A percentile compares a stretch with the other conserved stretches of the same genome.
phyloP scores from a whole-genome alignment of 495 filamentous ascomycete genomes.

The Lasiosphaeria hispida region DNA sequence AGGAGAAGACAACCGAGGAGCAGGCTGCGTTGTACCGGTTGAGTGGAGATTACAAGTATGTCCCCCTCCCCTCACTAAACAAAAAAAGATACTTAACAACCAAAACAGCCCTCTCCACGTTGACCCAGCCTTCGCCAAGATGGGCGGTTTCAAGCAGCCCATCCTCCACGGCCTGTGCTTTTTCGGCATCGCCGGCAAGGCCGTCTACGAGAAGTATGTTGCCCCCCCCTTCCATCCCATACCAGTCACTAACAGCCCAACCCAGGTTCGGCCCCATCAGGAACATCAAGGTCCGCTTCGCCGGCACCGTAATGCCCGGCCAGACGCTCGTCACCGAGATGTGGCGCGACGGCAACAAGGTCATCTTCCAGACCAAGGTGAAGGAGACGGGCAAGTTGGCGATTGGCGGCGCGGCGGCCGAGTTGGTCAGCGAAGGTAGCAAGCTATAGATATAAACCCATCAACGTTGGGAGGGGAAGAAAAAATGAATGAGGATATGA shows the following conservation, averaged over 20 bases:
- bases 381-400: constrained; percentile 95
- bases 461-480: no score
- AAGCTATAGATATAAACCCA: no score
- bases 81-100: not conserved
- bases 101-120: constrained; percentile 80
- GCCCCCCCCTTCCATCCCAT: no score
- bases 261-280: constrained; percentile 71
- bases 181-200: constrained; percentile 88
- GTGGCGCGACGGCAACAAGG: constrained; percentile 91
- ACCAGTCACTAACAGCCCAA: not conserved
- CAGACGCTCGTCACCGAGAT: constrained; percentile 96
- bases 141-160: constrained; percentile 92
- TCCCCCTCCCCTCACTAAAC: not conserved
- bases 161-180: constrained; percentile 97
- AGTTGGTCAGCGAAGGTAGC: constrained; percentile 49
- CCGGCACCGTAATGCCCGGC: constrained; percentile 85
- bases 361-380: constrained; percentile 91
- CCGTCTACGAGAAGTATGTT: constrained; percentile 64
- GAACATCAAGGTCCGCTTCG: constrained; percentile 96
- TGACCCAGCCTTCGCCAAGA: constrained; percentile 89
- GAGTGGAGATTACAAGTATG: constrained; percentile 74
- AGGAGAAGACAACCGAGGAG: constrained; percentile 88
- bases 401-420: constrained; percentile 83
- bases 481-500: no score
- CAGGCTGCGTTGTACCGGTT: constrained; percentile 95